phyloP scores from a whole-genome alignment of 2,329 filamentous ascomycete species.

The Epicoccum nigrum region DNA sequence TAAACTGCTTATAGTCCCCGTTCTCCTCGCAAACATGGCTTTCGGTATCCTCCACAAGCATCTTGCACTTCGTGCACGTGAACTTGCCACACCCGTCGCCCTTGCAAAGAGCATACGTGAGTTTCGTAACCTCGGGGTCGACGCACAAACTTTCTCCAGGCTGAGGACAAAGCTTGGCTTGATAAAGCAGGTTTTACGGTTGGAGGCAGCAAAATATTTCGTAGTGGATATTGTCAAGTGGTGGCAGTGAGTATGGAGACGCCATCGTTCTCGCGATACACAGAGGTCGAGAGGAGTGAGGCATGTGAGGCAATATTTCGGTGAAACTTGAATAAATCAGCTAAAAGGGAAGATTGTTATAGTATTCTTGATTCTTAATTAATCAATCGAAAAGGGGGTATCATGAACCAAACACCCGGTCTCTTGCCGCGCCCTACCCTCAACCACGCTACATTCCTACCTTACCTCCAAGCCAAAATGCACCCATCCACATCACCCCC shows the following conservation, averaged over 20 bases:
- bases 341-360: too few species aligned
- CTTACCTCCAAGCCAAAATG: conserved; percentile 52
- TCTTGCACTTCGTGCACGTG: conserved; percentile 37
- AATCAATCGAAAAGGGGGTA: not conserved
- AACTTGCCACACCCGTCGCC: conserved; percentile 22
- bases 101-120: conserved; percentile 33
- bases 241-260: too few species aligned
- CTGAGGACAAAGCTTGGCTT: too few species aligned
- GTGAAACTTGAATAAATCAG: too few species aligned
- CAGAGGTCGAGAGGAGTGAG: too few species aligned
- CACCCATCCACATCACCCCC: conserved; percentile 55
- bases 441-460: not conserved
- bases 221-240: too few species aligned
- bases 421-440: too few species aligned
- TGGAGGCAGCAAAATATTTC: too few species aligned
- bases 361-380: not conserved
- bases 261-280: too few species aligned
- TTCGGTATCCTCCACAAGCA: conserved; percentile 13
- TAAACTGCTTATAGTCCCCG: conserved; percentile 34
- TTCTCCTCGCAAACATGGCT: conserved; percentile 30
- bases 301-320: too few species aligned
- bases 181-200: too few species aligned
- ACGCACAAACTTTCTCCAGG: too few species aligned
- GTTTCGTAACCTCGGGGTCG: conserved; percentile 14
- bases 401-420: not conserved